Conservation (phyloP, 2,329 filamentous ascomycete genomes). For the Mycocentrospora acerina region DNA sequence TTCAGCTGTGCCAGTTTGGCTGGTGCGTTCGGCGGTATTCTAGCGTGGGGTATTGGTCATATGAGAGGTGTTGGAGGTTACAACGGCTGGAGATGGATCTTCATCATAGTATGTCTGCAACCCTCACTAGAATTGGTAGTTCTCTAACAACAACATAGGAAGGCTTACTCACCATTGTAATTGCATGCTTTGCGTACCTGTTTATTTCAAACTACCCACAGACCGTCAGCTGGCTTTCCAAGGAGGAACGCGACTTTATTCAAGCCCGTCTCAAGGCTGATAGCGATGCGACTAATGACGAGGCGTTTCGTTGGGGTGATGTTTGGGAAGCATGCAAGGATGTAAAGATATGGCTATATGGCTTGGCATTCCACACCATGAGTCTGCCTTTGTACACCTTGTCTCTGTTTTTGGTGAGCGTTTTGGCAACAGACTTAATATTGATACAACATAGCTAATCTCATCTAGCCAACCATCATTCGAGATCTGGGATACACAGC, state of each 20-base stretch:
- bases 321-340: constrained; percentile 62
- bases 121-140: background rate
- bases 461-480: constrained; percentile 55
- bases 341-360: constrained; percentile 58
- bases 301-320: constrained; percentile 68
- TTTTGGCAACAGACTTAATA: constrained; percentile 22
- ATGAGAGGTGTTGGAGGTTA: constrained; percentile 57
- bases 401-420: constrained; percentile 48
- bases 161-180: constrained; percentile 40
- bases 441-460: constrained; percentile 31
- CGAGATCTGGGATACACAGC: constrained; percentile 46
- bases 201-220: constrained; percentile 69
- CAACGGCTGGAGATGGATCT: constrained; percentile 46
- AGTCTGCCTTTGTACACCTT: constrained; percentile 53
- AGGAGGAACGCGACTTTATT: constrained; percentile 57
- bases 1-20: constrained; percentile 60
- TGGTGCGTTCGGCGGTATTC: constrained; percentile 62
- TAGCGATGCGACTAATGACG: constrained; percentile 68
- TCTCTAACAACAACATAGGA: constrained; percentile 25
- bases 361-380: constrained; percentile 71
- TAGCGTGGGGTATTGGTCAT: constrained; percentile 62
- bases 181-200: constrained; percentile 46
- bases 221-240: constrained; percentile 59
- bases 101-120: constrained; percentile 36
- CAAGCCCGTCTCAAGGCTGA: constrained; percentile 65